Evolutionary conservation across 139 green algal genomes (phyloP), one percentile per base, ranked within the genome.

Genomic region (Volvox africanus): DNA sequence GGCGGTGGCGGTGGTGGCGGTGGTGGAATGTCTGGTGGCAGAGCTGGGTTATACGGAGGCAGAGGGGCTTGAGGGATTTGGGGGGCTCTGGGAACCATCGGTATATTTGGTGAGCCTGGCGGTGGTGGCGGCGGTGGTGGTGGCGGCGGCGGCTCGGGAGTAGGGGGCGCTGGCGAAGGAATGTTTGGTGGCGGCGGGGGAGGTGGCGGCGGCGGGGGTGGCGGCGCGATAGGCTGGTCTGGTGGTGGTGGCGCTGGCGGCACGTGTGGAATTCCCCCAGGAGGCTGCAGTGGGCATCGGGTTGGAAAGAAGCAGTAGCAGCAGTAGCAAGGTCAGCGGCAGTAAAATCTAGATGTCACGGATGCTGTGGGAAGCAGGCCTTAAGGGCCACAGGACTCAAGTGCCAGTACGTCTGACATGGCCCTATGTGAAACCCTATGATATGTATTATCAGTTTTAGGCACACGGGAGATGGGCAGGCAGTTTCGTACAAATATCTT

Each of bases 41-140:
- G 19, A 44, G 30, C 62, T 22, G 78, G 78, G 36, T 84, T 65
- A 44, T 62, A 84, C 22, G 78, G 78, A 22, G 78, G 78, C 78
- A 84, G 35, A 20, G 78, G 78, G 36, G 78, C 37, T 17, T 68
- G 36, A 12, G 78, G 78, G 36, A 65, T 65, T 17, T 13, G 32
- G 0, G 78, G 78, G 11, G 78, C n/a, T 26, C 78, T 30, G 36
- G 78, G 78, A 33, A 65, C 78, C 36, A 65, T 65, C 37, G 78
- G 78, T 20, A 84, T 62, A 44, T 84, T 16, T 22, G 78, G 78
- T 11, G 16, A 28, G 78, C 28, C 36, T 21, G 78, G 78, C 17
- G 78, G 78, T 1, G 78, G 78, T 44, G 78, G 78, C 36, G 78
- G 78, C 17, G 78, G 78, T 2, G 78, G 78, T 18, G 78, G 78